Evolutionary conservation across 2,329 filamentous ascomycete species (phyloP).

Genomic region (Tolypocladium amazonense): DNA sequence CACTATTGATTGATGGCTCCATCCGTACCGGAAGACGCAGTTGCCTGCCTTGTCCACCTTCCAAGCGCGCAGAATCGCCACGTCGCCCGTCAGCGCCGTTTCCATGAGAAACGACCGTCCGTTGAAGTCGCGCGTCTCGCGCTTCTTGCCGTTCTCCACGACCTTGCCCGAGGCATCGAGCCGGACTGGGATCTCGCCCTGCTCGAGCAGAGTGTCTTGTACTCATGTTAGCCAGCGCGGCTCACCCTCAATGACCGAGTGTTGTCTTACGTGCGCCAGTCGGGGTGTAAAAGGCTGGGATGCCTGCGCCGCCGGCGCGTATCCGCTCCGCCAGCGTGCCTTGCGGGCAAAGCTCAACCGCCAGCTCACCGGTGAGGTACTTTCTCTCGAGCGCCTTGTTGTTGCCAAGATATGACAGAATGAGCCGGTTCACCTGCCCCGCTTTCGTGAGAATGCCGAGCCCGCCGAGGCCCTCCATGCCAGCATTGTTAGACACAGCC

Average conservation of each 20-base stretch:
- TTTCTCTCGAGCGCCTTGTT: slow-evolving; percentile 68
- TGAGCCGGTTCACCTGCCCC: slow-evolving; percentile 61
- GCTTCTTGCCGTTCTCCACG: slow-evolving; percentile 51
- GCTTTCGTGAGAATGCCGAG: slow-evolving; percentile 57
- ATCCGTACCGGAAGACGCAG: slow-evolving; percentile 59
- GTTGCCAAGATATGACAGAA: slow-evolving; percentile 65
- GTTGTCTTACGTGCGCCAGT: slow-evolving; percentile 52
- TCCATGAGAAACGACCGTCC: slow-evolving; percentile 70
- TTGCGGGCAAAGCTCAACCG: slow-evolving; percentile 67
- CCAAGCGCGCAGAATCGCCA: slow-evolving; percentile 66
- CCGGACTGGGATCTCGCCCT: slow-evolving; percentile 55
- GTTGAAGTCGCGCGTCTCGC: slow-evolving; percentile 63
- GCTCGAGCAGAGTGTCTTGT: slow-evolving; percentile 54
- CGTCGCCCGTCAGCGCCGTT: slow-evolving; percentile 63
- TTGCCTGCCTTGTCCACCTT: slow-evolving; percentile 71
- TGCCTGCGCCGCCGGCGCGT: slow-evolving; percentile 62
- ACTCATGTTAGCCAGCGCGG: background rate
- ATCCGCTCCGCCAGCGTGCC: slow-evolving; percentile 65
- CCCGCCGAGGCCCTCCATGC: slow-evolving; percentile 56
- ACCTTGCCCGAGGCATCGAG: slow-evolving; percentile 49
- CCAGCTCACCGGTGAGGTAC: slow-evolving; percentile 64
- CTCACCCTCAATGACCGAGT: background rate
- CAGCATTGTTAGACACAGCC: slow-evolving; percentile 74
- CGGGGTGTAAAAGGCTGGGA: slow-evolving; percentile 72
- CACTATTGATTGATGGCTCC: background rate